Evolutionary conservation across 208 protist species (phyloP).

Genomic region (Crithidia mellificae): DNA sequence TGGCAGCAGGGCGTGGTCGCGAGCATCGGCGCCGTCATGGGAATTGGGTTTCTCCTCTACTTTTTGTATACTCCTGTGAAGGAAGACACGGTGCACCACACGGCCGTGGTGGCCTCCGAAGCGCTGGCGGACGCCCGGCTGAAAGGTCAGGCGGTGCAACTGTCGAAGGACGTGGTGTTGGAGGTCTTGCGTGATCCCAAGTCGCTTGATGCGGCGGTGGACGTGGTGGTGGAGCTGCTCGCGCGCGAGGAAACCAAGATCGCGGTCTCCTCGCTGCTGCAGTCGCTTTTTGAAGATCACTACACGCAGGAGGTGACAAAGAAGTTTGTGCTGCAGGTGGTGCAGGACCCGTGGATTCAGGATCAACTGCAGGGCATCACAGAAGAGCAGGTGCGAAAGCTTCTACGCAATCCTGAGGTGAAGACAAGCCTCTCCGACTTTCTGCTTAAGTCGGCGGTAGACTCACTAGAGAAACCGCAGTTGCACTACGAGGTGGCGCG

Average conservation of each 20-base stretch:
- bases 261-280: conserved; percentile 80
- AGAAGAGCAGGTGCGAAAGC: conserved; percentile 65
- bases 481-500: conserved; percentile 66
- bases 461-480: conserved; percentile 55
- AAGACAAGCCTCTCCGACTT: conserved; percentile 60
- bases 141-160: conserved; percentile 62
- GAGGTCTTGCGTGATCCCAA: conserved; percentile 71
- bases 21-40: conserved; percentile 84
- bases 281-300: conserved; percentile 87
- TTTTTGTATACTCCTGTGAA: conserved; percentile 85
- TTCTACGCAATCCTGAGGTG: conserved; percentile 61
- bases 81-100: conserved; percentile 91
- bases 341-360: conserved; percentile 84
- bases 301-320: conserved; percentile 92
- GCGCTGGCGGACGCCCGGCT: conserved; percentile 72
- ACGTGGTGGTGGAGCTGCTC: conserved; percentile 67
- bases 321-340: conserved; percentile 85
- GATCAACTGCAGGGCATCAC: conserved; percentile 82
- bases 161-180: conserved; percentile 84
- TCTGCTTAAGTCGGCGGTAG: conserved; percentile 53
- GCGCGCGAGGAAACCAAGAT: conserved; percentile 76
- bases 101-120: conserved; percentile 82
- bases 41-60: conserved; percentile 76
- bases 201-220: conserved; percentile 64
- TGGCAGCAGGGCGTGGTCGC: conserved; percentile 90